These are phyloP conservation scores for Pseudoneurospora amorphoporcata DNA, from an alignment of 495 filamentous ascomycete species.

Conservation along the genomic window DNA sequence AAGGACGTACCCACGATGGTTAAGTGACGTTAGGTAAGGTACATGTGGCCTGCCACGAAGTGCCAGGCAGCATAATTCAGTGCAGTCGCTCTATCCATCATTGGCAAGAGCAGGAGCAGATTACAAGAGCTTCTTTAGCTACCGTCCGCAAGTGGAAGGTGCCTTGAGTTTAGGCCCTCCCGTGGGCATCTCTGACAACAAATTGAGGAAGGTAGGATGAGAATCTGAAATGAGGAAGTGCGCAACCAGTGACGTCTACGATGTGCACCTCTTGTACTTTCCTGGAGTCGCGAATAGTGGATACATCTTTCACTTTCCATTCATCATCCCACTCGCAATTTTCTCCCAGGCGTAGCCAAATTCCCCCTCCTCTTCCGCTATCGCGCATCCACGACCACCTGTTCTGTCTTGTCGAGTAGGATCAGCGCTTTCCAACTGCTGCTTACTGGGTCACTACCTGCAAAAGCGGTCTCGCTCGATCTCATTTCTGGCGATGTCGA, in stretches of 20 bases:
- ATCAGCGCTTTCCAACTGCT: neutral
- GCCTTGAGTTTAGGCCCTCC: neutral
- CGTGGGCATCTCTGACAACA: neutral
- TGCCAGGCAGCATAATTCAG: neutral
- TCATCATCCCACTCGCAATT: neutral
- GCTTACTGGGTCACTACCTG: neutral
- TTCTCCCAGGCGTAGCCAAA: neutral
- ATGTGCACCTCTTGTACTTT: neutral
- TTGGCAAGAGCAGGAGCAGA: neutral
- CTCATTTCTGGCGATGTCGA: neutral
- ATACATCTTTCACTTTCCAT: neutral
- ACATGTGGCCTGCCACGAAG: neutral
- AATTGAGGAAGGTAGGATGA: neutral
- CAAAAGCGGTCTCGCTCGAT: neutral
- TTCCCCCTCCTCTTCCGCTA: neutral
- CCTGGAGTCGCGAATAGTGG: neutral
- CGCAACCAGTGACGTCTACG: neutral
- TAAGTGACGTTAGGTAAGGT: neutral
- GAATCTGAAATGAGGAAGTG: neutral
- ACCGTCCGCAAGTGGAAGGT: neutral
- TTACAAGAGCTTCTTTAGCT: neutral
- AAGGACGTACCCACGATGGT: neutral
- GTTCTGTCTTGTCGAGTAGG: neutral
- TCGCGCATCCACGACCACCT: neutral
- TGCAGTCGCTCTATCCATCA: neutral